Base-by-base conservation (phyloP, 2,329 filamentous ascomycete genomes). In the Microascus cirrosus region DNA sequence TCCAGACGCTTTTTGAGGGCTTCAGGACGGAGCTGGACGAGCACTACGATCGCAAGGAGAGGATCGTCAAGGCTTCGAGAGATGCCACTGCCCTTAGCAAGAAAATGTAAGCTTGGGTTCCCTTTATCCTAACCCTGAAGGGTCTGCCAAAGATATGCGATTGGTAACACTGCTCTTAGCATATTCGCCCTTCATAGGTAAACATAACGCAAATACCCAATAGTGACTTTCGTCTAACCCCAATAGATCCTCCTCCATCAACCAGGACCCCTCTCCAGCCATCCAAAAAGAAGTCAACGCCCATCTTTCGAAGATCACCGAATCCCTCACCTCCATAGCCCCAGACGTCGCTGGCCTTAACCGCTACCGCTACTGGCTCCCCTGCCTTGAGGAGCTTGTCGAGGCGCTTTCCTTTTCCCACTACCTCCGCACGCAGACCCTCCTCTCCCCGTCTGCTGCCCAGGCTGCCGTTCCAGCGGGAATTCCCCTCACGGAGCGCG, bases 21-120 rank as follows among this genome's bases (percentile, higher is more conserved):
- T 96, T 97, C 70, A 86, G 92, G 56, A 80, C 87, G 66, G 92
- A 96, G 72, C 78, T 99, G 32, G 94, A 99, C 67, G 84, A 94
- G 72, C 93, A 97, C 69, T 90, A 99, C 71, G 94, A 97, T 72
- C 86, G 94, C 18, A 82, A 91, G 59, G 92, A 96, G 74, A 83
- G 87, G 57, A 84, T 96, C 64, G 89, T 95, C 67, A 99, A 97
- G 75, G 87, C 86, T 2, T 95, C 90, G 10, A 80, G 93, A 61
- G 94, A 99, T 70, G 89, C 99, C 59, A 99, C 94, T 7, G 91
- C 90, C 0, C 77, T 91, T 57, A 96, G 90, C 73, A 99, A 99
- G 78, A 99, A 97, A 75, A 95, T 97, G 91, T 95, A 72, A 74
- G 79, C 12, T 2, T 5, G 24, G n/a, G 42, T n/a, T n/a, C 42